Conservation (phyloP, 768 basidiomycete species). For the Cystofilobasidium macerans region DNA sequence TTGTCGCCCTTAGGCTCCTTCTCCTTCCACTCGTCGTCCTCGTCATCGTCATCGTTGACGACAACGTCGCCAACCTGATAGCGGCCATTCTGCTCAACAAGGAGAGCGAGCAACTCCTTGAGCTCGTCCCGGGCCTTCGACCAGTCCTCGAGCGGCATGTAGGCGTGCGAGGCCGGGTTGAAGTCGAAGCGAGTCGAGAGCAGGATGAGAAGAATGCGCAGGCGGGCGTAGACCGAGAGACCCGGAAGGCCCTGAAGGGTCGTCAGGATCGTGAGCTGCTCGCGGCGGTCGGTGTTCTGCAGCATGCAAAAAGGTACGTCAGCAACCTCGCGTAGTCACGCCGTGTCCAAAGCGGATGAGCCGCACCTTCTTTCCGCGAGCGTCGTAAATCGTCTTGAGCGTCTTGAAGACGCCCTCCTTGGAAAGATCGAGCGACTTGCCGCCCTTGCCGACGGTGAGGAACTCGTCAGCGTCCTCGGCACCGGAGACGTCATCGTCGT, state of each 20-base stretch:
- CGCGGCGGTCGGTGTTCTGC: constrained; percentile 89
- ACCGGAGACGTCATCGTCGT: constrained; percentile 28
- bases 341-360: neutral
- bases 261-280: constrained; percentile 85
- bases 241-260: constrained; percentile 71
- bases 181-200: constrained; percentile 95
- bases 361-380: constrained; percentile 84
- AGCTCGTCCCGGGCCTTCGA: constrained; percentile 72
- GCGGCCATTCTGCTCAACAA: constrained; percentile 49
- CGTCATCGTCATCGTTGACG: constrained; percentile 74
- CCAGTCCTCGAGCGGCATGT: constrained; percentile 93
- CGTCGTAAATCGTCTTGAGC: constrained; percentile 80
- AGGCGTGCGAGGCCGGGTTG: constrained; percentile 68
- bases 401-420: constrained; percentile 72
- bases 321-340: constrained; percentile 4
- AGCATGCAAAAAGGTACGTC: constrained; percentile 10
- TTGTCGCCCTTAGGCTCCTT: constrained; percentile 41
- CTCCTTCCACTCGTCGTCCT: constrained; percentile 43
- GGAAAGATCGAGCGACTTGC: constrained; percentile 68
- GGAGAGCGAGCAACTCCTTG: constrained; percentile 70
- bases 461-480: constrained; percentile 57
- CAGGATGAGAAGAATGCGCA: constrained; percentile 84
- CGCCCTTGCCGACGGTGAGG: constrained; percentile 81
- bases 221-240: constrained; percentile 72
- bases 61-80: constrained; percentile 70